These are phyloP conservation scores for Rugonectria rugulosa DNA, from an alignment of 2,329 filamentous ascomycete species.

Conservation along the genomic window DNA sequence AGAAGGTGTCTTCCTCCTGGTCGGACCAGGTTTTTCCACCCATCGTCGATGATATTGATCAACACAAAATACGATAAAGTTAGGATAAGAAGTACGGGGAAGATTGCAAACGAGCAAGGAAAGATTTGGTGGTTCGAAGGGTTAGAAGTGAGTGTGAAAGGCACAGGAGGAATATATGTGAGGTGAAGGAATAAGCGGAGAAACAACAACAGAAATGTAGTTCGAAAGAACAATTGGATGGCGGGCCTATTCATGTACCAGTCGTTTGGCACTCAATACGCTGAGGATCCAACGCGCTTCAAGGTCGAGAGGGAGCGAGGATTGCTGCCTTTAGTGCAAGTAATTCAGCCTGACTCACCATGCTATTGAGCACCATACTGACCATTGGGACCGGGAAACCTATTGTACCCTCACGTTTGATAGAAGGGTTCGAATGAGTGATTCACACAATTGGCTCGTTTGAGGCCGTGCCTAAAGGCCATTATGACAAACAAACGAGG, in stretches of 20 bases:
- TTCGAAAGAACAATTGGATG: not conserved
- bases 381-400: not conserved
- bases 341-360: constrained; percentile 36
- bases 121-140: not conserved
- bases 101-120: not conserved
- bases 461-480: not conserved
- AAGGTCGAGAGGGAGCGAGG: constrained; percentile 17
- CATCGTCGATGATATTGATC: constrained; percentile 45
- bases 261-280: not conserved
- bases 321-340: constrained; percentile 17
- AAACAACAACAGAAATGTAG: not conserved
- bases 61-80: not conserved
- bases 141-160: not conserved
- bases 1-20: constrained; percentile 59
- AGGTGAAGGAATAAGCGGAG: not conserved
- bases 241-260: not conserved
- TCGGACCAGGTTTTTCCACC: constrained; percentile 59
- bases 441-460: constrained; percentile 10
- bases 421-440: not conserved
- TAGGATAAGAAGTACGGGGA: not conserved
- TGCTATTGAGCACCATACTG: not conserved
- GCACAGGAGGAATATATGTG: not conserved
- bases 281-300: constrained; percentile 22
- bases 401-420: not conserved
- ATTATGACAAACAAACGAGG: not conserved